Percentiles rank a stretch among this genome's conserved stretches.
Conservation (phyloP, 441 rosid species). For the Syzygium malaccense region DNA sequence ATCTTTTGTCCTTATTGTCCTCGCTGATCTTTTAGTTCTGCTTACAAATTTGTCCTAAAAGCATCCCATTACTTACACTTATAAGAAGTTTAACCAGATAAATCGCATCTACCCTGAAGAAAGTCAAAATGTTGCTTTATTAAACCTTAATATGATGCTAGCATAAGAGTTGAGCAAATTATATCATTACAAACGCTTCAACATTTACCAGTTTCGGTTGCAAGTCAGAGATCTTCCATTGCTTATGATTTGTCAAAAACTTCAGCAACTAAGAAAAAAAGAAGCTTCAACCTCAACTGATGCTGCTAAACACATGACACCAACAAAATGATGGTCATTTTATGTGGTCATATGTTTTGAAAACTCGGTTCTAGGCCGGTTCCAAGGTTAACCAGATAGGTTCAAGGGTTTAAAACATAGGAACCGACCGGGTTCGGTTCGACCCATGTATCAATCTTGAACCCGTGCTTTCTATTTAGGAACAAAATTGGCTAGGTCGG, state of each 20-base stretch:
- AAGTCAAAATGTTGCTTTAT: background rate
- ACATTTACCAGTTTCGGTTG: slow-evolving; percentile 39
- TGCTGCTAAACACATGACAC: background rate
- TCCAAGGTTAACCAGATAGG: background rate
- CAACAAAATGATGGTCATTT: background rate
- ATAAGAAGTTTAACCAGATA: background rate
- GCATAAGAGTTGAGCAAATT: background rate
- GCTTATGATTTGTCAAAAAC: slow-evolving; percentile 55
- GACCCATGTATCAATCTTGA: background rate
- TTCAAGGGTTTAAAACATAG: fast-evolving
- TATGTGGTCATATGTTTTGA: no score
- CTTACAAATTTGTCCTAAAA: background rate
- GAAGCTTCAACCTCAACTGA: background rate
- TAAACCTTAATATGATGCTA: background rate
- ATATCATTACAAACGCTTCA: background rate
- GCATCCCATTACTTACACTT: background rate
- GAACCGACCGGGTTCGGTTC: background rate
- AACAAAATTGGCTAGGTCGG: background rate
- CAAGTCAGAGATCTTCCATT: slow-evolving; percentile 35
- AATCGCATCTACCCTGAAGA: background rate
- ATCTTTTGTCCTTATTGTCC: background rate
- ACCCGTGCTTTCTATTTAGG: background rate
- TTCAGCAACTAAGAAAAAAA: slow-evolving; percentile 52
- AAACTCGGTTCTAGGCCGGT: background rate
- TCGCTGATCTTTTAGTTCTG: background rate